Percentiles rank a stretch among this genome's conserved stretches.
Conservation (phyloP, 257 asterid species). For the Ligustrum vulgare region DNA sequence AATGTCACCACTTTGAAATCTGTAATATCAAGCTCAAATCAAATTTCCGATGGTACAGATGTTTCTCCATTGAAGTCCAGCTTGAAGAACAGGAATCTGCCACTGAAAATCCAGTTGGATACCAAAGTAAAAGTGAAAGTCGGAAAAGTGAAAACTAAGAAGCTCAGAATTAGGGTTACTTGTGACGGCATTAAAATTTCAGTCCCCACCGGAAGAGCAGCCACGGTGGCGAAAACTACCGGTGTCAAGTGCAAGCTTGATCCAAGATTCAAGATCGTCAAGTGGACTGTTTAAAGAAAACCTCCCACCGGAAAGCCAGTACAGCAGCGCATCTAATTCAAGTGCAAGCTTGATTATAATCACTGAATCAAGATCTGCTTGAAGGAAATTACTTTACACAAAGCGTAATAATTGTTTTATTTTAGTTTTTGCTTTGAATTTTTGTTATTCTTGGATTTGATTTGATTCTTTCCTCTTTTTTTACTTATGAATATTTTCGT, state of each 20-base stretch:
- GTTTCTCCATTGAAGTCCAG: slow-evolving; percentile 49
- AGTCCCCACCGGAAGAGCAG: slow-evolving; percentile 55
- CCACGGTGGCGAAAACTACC: slow-evolving; percentile 46
- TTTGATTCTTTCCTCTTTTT: slow-evolving; percentile 15
- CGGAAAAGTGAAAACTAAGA: slow-evolving; percentile 61
- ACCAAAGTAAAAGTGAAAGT: slow-evolving; percentile 67
- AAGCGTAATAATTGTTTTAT: slow-evolving; percentile 32
- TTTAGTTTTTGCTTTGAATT: neutral
- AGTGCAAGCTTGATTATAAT: neutral
- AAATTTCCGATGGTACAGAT: slow-evolving; percentile 44
- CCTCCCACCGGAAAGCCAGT: neutral
- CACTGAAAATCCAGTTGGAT: slow-evolving; percentile 64
- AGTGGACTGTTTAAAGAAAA: slow-evolving; percentile 58
- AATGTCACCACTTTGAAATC: slow-evolving; percentile 51
- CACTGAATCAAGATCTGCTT: neutral
- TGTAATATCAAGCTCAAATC: slow-evolving; percentile 42
- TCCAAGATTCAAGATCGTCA: slow-evolving; percentile 69
- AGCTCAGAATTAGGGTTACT: slow-evolving; percentile 57
- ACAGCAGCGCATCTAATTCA: neutral
- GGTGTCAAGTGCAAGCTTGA: slow-evolving; percentile 63
- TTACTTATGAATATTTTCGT: neutral
- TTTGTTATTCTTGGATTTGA: neutral
- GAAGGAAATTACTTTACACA: neutral
- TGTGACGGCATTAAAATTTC: slow-evolving; percentile 60
- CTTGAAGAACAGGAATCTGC: slow-evolving; percentile 54